Base-by-base conservation (phyloP, 257 asterid species). In the Asclepias syriaca region DNA sequence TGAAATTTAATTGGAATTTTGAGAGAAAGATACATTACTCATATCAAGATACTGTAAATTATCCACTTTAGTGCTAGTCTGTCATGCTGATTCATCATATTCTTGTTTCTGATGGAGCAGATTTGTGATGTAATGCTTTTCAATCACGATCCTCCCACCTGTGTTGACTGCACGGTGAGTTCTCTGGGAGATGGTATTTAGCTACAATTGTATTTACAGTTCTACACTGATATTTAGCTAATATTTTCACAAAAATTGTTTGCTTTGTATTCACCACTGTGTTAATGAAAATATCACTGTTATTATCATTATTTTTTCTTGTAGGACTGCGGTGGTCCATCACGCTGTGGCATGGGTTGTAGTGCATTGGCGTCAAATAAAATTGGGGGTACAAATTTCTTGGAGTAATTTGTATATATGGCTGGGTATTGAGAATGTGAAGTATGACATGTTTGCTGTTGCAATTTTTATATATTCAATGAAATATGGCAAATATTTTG, bases 301-400 rank as follows among this genome's bases (percentile, higher is more conserved):
- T 40, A 40, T 9, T 1, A 43, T 13, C 27, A 69, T 63, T 65
- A 29, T 69, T 61, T 85, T 65, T 66, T 16, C 70, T 70, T 80
- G 77, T 75, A 91, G 98, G 97, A 85, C 75, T 89, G 96, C 50
- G 96, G 98, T 79, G 97, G 96, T 81, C 77, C 84, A 72, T 84
- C 91, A 77, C 96, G 75, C 12, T 89, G 97, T 81, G 97, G 98
- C 76, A 85, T 88, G 90, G 97, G 97, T 74, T 94, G 98, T 85
- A 88, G 96, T 80, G 97, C 95, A 74, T 87, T 94, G 60, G 90
- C 86, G 2, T 77, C 96, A 45, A 84, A 88, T 80, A 82, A 70
- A 71, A 64, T 85, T 18, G 96, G 82, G 72, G 98, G 98, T 94
- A 77, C 48, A 78, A 45, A 58, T 48, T 68, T 78, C 68, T 65